phyloP scores from a whole-genome alignment of 352 stramenopile genomes.

The Globisporangium canariense region DNA sequence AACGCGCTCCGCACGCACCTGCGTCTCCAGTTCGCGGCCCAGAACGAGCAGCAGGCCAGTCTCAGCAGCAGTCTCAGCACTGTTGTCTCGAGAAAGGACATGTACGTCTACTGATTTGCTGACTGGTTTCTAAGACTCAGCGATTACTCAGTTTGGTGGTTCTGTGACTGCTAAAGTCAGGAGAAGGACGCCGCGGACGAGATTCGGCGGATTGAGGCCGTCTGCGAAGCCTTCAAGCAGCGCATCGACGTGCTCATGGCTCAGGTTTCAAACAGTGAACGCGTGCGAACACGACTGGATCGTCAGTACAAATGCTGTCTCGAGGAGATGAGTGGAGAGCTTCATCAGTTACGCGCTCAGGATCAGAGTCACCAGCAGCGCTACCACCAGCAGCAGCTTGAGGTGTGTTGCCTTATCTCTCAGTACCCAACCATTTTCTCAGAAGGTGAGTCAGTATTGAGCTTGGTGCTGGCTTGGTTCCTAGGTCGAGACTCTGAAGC shows the following conservation, averaged over 20 bases:
- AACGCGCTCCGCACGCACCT: constrained; percentile 68
- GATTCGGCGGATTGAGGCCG: constrained; percentile 31
- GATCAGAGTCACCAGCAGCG: constrained; percentile 11
- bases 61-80: constrained; percentile 22
- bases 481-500: constrained; percentile 22
- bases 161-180: constrained; percentile 15
- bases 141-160: not conserved
- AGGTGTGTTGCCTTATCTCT: constrained; percentile 7
- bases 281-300: constrained; percentile 24
- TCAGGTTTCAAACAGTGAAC: constrained; percentile 30
- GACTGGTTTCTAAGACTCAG: not conserved
- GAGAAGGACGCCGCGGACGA: constrained; percentile 35
- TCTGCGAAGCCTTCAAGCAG: constrained; percentile 20
- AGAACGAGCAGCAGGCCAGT: constrained; percentile 33
- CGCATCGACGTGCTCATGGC: constrained; percentile 27
- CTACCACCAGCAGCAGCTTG: constrained; percentile 8
- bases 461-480: not conserved
- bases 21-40: constrained; percentile 53
- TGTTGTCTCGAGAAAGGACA: constrained; percentile 27
- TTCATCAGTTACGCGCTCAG: constrained; percentile 18
- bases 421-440: not conserved
- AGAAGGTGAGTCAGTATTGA: not conserved
- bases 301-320: constrained; percentile 35
- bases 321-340: constrained; percentile 28
- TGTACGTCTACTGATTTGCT: constrained; percentile 22